Conservation (phyloP, 208 protist species). For the Leishmania martiniquensis region DNA sequence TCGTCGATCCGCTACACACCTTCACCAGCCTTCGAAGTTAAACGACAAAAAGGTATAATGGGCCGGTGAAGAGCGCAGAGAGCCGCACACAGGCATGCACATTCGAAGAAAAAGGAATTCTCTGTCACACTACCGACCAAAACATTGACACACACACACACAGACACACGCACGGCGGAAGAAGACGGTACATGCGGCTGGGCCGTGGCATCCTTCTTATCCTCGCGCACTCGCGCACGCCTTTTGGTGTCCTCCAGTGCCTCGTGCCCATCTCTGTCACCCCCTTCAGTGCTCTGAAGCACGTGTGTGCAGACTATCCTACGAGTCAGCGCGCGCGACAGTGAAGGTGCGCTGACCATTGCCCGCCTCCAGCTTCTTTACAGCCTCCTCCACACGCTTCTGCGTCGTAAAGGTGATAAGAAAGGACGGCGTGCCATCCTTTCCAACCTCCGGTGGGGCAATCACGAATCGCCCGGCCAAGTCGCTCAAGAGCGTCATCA, state of each 20-base stretch:
- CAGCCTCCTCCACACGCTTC: constrained; percentile 27
- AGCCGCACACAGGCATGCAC: neutral
- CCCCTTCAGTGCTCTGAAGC: neutral
- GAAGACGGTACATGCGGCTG: neutral
- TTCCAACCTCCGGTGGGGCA: constrained; percentile 35
- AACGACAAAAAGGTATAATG: neutral
- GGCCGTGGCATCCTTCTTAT: neutral
- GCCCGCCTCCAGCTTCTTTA: constrained; percentile 30
- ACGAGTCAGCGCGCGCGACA: constrained; percentile 19
- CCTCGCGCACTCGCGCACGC: neutral
- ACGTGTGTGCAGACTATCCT: neutral
- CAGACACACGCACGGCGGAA: neutral
- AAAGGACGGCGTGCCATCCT: constrained; percentile 25
- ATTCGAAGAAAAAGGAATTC: neutral
- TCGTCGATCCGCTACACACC: neutral
- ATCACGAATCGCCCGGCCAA: constrained; percentile 52
- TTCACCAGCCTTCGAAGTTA: neutral
- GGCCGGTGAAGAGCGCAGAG: neutral
- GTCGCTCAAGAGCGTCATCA: constrained; percentile 43
- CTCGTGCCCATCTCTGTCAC: neutral
- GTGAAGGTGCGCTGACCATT: constrained; percentile 19
- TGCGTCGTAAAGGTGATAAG: constrained; percentile 33
- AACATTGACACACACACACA: neutral
- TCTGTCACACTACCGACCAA: neutral
- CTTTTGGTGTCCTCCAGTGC: neutral